Evolutionary conservation across 805 yeast genomes (phyloP).

Genomic region (Sungouiozyma intestinalis): DNA sequence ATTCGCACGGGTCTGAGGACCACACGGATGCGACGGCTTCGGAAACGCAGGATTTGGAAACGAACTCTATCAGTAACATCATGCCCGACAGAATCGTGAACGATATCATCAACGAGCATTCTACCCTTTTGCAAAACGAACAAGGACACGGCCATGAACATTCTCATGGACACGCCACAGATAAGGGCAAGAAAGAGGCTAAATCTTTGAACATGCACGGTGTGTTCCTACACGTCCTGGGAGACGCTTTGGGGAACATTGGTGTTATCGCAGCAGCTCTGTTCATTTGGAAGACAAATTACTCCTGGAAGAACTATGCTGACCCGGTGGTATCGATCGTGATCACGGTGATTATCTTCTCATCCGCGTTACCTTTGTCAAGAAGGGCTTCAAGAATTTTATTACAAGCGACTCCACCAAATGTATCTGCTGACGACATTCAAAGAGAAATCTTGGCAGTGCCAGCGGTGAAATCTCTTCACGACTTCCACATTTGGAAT

Average conservation of each 20-base stretch:
- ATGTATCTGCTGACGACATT: constrained; percentile 65
- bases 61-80: constrained; percentile 11
- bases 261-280: constrained; percentile 88
- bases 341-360: constrained; percentile 79
- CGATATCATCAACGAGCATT: not conserved
- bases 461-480: constrained; percentile 72
- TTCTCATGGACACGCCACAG: constrained; percentile 1
- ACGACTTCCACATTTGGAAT: constrained; percentile 96
- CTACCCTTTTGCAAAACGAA: constrained; percentile 2
- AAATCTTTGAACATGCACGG: constrained; percentile 95
- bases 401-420: constrained; percentile 87
- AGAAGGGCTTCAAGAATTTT: constrained; percentile 76
- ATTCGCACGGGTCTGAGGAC: constrained; percentile 19
- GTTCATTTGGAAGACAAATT: constrained; percentile 89
- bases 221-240: constrained; percentile 87
- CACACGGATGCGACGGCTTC: constrained; percentile 8
- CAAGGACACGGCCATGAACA: not conserved
- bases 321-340: constrained; percentile 82
- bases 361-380: constrained; percentile 86
- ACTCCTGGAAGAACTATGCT: constrained; percentile 72
- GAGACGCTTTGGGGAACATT: constrained; percentile 91
- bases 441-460: constrained; percentile 56
- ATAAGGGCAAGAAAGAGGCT: constrained; percentile 16
- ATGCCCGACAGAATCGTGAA: constrained; percentile 20
- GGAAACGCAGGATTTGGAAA: not conserved